Conservation (phyloP, 495 filamentous ascomycete genomes). For the Podospora sp. region DNA sequence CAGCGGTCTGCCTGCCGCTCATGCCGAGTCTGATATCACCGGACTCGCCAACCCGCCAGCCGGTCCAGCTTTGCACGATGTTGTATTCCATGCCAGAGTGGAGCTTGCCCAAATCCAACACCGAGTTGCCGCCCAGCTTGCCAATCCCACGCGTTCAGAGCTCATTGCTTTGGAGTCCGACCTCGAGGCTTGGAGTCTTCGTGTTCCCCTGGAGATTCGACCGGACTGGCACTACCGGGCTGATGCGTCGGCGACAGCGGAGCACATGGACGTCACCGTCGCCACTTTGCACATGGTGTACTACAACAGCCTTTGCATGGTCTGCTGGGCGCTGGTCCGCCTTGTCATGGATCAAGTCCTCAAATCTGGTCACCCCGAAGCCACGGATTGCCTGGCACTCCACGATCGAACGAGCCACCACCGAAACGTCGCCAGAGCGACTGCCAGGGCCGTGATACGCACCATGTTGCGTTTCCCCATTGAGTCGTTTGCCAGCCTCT, state of each 20-base stretch:
- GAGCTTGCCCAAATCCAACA: constrained; percentile 6
- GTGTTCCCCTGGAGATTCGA: neutral
- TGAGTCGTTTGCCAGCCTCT: neutral
- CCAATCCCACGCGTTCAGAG: neutral
- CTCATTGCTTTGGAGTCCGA: neutral
- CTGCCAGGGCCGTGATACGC: constrained; percentile 1
- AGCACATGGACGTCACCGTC: neutral
- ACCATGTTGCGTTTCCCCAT: neutral
- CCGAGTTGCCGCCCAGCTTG: neutral
- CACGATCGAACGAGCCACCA: neutral
- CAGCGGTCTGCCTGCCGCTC: constrained; percentile 6
- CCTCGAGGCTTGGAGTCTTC: neutral
- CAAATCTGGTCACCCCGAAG: neutral
- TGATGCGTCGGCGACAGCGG: neutral
- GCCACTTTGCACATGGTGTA: constrained; percentile 2
- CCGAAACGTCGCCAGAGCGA: neutral
- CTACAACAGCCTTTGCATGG: neutral
- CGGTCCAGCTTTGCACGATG: neutral
- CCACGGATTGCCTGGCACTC: neutral
- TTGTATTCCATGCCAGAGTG: neutral
- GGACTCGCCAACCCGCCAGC: neutral
- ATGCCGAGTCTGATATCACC: neutral
- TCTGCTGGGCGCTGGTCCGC: constrained; percentile 2
- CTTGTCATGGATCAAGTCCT: neutral
- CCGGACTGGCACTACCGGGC: neutral